These are phyloP conservation scores for Quambalaria eucalypti DNA, from an alignment of 1,284 basidiomycete genomes.

Conservation along the genomic window DNA sequence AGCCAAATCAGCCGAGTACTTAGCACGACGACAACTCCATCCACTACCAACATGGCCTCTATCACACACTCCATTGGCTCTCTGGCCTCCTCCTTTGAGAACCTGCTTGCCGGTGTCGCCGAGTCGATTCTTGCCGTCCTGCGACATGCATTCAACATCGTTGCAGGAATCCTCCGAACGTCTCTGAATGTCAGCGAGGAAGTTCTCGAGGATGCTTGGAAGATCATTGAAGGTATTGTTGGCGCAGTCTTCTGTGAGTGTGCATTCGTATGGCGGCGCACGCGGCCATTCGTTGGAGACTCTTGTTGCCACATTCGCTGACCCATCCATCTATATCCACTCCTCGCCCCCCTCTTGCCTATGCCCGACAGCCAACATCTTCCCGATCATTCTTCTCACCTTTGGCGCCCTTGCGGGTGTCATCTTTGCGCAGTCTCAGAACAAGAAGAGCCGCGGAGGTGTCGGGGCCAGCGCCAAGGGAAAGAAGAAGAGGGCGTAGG, in stretches of 20 bases:
- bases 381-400: background rate
- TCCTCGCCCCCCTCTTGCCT: background rate
- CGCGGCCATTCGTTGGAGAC: background rate
- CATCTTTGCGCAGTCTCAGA: background rate
- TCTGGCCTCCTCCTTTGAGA: background rate
- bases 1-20: no score
- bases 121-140: constrained; percentile 8
- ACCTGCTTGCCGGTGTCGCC: constrained; percentile 3
- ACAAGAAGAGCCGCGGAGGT: background rate
- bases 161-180: background rate
- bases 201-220: background rate
- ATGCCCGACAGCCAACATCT: background rate
- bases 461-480: background rate
- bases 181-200: background rate
- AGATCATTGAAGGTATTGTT: background rate
- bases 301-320: background rate
- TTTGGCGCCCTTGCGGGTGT: background rate
- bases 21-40: no score
- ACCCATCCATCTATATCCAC: background rate
- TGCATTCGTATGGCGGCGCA: background rate
- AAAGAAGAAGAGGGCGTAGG: background rate
- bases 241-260: background rate
- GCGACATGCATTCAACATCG: background rate
- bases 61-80: constrained; percentile 4
- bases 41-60: constrained; percentile 6